Evolutionary conservation across 2,329 filamentous ascomycete species (phyloP), one percentile per base, ranked within the genome.

Genomic region (Cordyceps fumosorosea): DNA sequence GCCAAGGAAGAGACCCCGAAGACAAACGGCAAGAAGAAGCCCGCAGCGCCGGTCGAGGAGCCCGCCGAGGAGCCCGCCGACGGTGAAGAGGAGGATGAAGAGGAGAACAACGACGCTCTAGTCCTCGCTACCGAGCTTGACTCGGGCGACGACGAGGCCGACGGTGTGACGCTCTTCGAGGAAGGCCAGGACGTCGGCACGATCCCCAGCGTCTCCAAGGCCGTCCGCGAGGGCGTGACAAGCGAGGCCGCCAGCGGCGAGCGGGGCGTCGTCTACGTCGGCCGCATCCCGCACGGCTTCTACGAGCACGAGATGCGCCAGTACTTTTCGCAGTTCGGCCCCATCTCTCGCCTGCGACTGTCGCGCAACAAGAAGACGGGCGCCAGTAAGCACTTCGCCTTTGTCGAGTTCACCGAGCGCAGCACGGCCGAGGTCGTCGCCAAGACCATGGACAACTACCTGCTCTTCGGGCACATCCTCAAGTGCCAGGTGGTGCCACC

Each of bases 391-490:
- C 95, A 98, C 80, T 96, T 89, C 72, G 95, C 91, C 37, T 99
- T 97, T 75, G 84, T 99, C 71, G 91, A 99, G 77, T 99, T 99
- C 71, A 78, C 81, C 40, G 88, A 91, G 62, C 90, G 92, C 55
- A 77, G 76, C 66, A 84, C 83, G n/a, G 93, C 95, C 45, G 89
- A 91, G 69, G 92, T 98, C 68, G 93, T 96, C 34, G 89, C 91
- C 56, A 90, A 92, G 78, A 96, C 95, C 24, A 99, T 99, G 95
- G 86, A 97, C 81, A 96, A 93, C 77, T 99, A 99, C 76, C 85
- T 98, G 45, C 83, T 99, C 71, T 98, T 96, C 74, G 91, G 91
- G 6, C 93, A 97, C 74, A 89, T 98, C 65, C 81, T 99, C 68
- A 93, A 96, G 76, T 93, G 93, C 76, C 90, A 91, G 72, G 79